These are phyloP conservation scores for Torulaspora globosa DNA, from an alignment of 1,139 yeast species.

Conservation along the genomic window DNA sequence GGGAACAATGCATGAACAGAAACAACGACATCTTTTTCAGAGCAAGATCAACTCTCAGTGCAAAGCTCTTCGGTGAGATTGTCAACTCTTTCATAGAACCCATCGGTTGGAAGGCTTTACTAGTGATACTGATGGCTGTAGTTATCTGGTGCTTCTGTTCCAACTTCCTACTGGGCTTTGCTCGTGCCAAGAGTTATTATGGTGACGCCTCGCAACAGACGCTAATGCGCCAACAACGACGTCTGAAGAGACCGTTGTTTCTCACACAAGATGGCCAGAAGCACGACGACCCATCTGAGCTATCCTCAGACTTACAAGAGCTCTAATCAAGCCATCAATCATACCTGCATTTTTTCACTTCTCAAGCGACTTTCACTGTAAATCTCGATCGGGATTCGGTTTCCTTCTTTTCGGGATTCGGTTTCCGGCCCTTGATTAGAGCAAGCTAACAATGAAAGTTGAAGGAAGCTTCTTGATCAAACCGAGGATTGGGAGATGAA, in stretches of 20 bases:
- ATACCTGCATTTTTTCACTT: background rate
- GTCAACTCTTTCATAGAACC: conserved; percentile 73
- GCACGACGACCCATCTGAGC: background rate
- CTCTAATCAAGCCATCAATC: background rate
- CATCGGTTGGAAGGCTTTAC: conserved; percentile 68
- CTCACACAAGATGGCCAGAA: conserved; percentile 1
- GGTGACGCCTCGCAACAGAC: conserved; percentile 19
- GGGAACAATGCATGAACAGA: conserved; percentile 84
- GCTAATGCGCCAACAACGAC: conserved; percentile 8
- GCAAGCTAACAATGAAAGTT: background rate
- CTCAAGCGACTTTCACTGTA: background rate
- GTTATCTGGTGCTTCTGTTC: conserved; percentile 33
- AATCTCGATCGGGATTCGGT: background rate
- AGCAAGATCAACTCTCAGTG: conserved; percentile 58
- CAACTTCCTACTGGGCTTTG: conserved; percentile 35
- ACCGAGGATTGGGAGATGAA: background rate
- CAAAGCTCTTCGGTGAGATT: conserved; percentile 78
- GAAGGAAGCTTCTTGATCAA: background rate
- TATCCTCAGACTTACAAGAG: background rate
- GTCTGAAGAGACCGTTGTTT: background rate
- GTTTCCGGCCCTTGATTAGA: conserved; percentile 1
- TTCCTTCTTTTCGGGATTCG: conserved; percentile 1
- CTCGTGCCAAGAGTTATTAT: conserved; percentile 35
- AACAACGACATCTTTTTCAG: conserved; percentile 78
- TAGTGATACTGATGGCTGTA: conserved; percentile 40